Evolutionary conservation across 2,329 filamentous ascomycete genomes (phyloP).

Genomic region (Cladosporium austrohemisphaericum): DNA sequence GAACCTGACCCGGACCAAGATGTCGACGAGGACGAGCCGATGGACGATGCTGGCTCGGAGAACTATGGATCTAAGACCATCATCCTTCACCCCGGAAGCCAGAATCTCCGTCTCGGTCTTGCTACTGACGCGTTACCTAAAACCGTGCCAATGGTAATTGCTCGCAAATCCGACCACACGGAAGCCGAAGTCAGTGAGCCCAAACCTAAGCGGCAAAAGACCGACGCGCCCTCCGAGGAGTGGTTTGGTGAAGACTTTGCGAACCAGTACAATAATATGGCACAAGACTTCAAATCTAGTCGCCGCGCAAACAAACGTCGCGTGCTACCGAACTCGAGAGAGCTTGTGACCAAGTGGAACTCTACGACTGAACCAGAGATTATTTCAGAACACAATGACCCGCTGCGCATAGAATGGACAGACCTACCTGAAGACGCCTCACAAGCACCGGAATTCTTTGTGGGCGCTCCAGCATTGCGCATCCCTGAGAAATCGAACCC

Average conservation of each 20-base stretch:
- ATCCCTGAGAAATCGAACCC: conserved; percentile 87
- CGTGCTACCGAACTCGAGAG: conserved; percentile 94
- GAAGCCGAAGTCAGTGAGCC: conserved; percentile 85
- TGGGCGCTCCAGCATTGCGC: conserved; percentile 75
- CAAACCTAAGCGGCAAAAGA: conserved; percentile 63
- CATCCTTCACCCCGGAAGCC: conserved; percentile 90
- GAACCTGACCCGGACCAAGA: conserved; percentile 30
- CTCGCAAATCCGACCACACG: conserved; percentile 69
- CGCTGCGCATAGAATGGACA: conserved; percentile 92
- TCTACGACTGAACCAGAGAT: conserved; percentile 75
- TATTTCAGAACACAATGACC: conserved; percentile 93
- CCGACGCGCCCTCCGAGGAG: conserved; percentile 66
- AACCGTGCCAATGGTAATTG: conserved; percentile 89
- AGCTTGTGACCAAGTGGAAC: conserved; percentile 93
- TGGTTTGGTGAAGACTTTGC: conserved; percentile 81
- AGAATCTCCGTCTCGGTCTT: conserved; percentile 89
- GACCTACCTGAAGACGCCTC: conserved; percentile 61
- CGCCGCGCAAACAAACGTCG: conserved; percentile 94
- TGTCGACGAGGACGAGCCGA: conserved; percentile 49
- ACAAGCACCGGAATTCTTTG: conserved; percentile 71
- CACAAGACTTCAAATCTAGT: conserved; percentile 77
- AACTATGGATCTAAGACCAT: conserved; percentile 84
- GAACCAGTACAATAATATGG: conserved; percentile 72
- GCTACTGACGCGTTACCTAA: conserved; percentile 95
- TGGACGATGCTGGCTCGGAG: conserved; percentile 57